Evolutionary conservation across 306 rosid species (phyloP).

Genomic region (Castanospermum australe): DNA sequence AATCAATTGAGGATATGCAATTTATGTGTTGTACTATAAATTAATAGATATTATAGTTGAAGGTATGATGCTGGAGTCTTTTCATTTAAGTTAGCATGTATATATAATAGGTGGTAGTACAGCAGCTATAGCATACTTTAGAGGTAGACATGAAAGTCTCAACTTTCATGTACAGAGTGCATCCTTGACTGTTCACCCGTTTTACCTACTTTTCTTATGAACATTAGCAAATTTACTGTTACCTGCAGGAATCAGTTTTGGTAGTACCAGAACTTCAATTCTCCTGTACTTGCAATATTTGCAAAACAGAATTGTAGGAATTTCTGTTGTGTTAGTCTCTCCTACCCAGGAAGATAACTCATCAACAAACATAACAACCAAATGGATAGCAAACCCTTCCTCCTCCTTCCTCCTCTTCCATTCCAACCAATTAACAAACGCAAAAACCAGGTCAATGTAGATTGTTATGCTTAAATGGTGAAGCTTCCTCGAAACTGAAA

Average conservation of each 20-base stretch:
- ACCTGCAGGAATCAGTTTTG: slow-evolving; percentile 37
- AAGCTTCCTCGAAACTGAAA: slow-evolving; percentile 36
- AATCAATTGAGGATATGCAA: background rate
- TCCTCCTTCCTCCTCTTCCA: too few relatives aligned
- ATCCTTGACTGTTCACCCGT: slow-evolving; percentile 64
- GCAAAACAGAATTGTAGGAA: background rate
- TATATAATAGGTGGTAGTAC: background rate
- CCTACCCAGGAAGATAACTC: slow-evolving; percentile 50
- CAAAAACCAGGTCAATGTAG: slow-evolving; percentile 30
- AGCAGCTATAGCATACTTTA: background rate
- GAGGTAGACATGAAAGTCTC: slow-evolving; percentile 24
- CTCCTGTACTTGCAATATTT: slow-evolving; percentile 32
- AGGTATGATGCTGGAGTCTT: background rate
- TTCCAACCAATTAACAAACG: slow-evolving; percentile 50
- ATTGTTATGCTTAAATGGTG: slow-evolving; percentile 20
- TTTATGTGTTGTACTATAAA: background rate
- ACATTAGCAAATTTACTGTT: slow-evolving; percentile 20
- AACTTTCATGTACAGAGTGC: slow-evolving; percentile 37
- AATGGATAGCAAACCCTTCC: slow-evolving; percentile 22
- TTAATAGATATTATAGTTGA: background rate
- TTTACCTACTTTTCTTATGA: slow-evolving; percentile 59
- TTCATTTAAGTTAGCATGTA: background rate
- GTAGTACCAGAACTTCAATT: slow-evolving; percentile 46
- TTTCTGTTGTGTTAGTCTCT: slow-evolving; percentile 44
- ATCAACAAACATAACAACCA: slow-evolving; percentile 54